Evolutionary conservation across 345 rosid species (phyloP).

Genomic region (Salix viminalis): DNA sequence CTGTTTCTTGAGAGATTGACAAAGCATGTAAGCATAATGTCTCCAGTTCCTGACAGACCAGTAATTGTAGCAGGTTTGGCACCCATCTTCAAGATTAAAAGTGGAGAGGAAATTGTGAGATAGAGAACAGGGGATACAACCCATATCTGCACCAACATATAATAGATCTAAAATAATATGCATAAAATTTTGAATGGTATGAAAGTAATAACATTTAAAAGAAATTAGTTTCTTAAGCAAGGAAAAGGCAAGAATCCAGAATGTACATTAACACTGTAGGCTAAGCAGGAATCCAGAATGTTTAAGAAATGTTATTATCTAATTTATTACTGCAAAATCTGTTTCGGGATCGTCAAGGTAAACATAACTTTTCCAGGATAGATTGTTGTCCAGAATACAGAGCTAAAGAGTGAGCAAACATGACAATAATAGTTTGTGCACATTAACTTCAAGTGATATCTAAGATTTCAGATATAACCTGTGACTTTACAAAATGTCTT

Average conservation of each 20-base stretch:
- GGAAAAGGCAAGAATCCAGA: no score
- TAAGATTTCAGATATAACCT: background rate
- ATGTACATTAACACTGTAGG: no score
- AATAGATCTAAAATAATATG: no score
- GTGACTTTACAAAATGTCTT: background rate
- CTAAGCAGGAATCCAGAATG: no score
- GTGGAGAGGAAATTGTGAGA: background rate
- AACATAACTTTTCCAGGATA: background rate
- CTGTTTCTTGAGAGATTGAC: constrained; percentile 88
- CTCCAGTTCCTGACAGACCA: constrained; percentile 92
- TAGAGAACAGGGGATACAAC: background rate
- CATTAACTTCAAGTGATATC: background rate
- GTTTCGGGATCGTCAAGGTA: background rate
- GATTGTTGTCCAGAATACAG: background rate
- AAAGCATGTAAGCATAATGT: constrained; percentile 92
- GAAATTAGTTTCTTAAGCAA: no score
- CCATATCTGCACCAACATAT: background rate
- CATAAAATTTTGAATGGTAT: no score
- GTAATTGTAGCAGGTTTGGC: constrained; percentile 86
- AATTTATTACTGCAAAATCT: background rate
- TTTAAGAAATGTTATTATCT: no score
- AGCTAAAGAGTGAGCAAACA: background rate
- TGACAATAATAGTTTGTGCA: no score
- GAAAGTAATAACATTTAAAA: no score
- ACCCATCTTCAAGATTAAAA: constrained; percentile 62